Percentiles rank a stretch among this genome's conserved stretches.
phyloP scores from a whole-genome alignment of 148 eudicot genomes.

The Cornus controversa region DNA sequence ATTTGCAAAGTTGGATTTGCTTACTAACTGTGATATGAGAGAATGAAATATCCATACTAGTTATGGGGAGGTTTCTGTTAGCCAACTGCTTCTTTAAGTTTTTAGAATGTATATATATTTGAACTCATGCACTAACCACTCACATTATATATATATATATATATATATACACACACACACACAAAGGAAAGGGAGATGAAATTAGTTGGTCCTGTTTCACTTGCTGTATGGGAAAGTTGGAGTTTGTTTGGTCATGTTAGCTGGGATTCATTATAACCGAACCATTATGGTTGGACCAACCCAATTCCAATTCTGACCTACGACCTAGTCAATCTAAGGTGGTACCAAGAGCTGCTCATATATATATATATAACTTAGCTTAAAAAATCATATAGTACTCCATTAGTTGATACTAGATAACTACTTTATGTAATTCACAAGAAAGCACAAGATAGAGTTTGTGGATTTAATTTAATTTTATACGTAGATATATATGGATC shows the following conservation, averaged over 20 bases:
- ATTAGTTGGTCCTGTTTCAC: constrained; percentile 1
- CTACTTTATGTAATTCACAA: constrained; percentile 32
- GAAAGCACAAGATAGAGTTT: constrained; percentile 1
- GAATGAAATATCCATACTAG: background rate
- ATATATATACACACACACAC: too few species aligned
- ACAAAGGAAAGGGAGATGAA: too few species aligned
- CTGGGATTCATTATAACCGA: constrained; percentile 11
- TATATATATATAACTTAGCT: constrained; percentile 9
- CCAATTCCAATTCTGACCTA: background rate
- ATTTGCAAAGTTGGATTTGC: background rate
- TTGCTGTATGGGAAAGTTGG: background rate
- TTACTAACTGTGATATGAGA: background rate
- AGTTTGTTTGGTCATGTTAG: constrained; percentile 17
- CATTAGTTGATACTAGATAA: constrained; percentile 10
- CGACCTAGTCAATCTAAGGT: background rate
- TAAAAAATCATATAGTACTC: background rate
- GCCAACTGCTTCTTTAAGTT: background rate
- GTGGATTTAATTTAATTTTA: background rate
- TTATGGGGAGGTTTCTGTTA: background rate
- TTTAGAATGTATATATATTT: too few species aligned
- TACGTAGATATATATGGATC: background rate
- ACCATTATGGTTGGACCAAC: constrained; percentile 9
- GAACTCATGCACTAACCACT: background rate
- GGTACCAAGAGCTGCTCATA: background rate
- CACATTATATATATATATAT: background rate